Percentiles rank a stretch among this genome's conserved stretches.
phyloP scores from a whole-genome alignment of 176 grass and related monocot species.

The Triticum aestivum region IWGSC_CS_RefSeq_v2.1 NC_057801.1:700079120-700079619 shows the following conservation, averaged over 20 bases:
- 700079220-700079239: neutral
- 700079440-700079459: neutral
- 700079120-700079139: too few relatives aligned
- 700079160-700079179: too few relatives aligned
- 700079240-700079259: constrained; percentile 2
- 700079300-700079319: neutral
- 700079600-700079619: neutral
- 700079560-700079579: neutral
- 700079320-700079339: neutral
- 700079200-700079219: too few relatives aligned
- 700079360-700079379: neutral
- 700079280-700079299: neutral
- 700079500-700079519: neutral
- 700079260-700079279: neutral
- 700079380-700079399: neutral
- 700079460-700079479: neutral
- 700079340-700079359: constrained; percentile 29
- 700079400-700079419: neutral
- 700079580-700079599: neutral
- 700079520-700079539: too few relatives aligned
- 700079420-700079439: neutral
- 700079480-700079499: neutral
- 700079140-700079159: too few relatives aligned
- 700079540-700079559: neutral
- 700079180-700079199: too few relatives aligned